phyloP scores from a whole-genome alignment of 2,329 filamentous ascomycete species.

The Xylariaceae sp. region DNA sequence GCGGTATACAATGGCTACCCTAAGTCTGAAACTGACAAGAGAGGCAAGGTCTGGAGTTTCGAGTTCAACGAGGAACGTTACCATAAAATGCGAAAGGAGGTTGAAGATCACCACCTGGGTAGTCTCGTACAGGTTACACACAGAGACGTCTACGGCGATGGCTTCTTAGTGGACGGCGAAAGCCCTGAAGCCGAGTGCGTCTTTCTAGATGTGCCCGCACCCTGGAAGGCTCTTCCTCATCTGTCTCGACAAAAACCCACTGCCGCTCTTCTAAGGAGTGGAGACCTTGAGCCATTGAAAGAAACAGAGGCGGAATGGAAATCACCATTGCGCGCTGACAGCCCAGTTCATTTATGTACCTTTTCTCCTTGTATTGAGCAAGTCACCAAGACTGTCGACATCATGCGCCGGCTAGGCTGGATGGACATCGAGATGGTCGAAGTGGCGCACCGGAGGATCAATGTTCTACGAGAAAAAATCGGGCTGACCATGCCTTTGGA shows the following conservation, averaged over 20 bases:
- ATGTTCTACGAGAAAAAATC: constrained; percentile 76
- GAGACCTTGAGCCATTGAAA: constrained; percentile 16
- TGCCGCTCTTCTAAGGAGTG: constrained; percentile 21
- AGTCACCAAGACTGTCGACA: constrained; percentile 78
- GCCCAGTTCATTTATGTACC: constrained; percentile 76
- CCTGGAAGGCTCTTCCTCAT: constrained; percentile 75
- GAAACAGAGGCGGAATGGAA: constrained; percentile 38
- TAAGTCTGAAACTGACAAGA: constrained; percentile 37
- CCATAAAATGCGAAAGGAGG: constrained; percentile 64
- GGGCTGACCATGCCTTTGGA: constrained; percentile 64
- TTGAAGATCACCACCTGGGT: constrained; percentile 63
- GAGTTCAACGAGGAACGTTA: constrained; percentile 75
- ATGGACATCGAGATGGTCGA: constrained; percentile 92
- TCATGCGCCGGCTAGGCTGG: constrained; percentile 80
- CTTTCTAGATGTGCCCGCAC: constrained; percentile 77
- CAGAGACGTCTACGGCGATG: constrained; percentile 72
- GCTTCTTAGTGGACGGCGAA: constrained; percentile 60
- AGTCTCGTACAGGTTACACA: constrained; percentile 68
- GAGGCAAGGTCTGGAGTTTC: constrained; percentile 75
- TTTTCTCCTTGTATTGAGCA: constrained; percentile 98
- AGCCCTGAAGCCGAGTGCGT: constrained; percentile 65
- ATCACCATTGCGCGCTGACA: constrained; percentile 66
- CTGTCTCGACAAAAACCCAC: constrained; percentile 56
- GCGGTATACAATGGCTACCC: constrained; percentile 73
- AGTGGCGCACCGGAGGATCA: constrained; percentile 72